These are phyloP conservation scores for Candida bentonensis DNA, from an alignment of 805 yeast genomes.

Conservation along the genomic window DNA sequence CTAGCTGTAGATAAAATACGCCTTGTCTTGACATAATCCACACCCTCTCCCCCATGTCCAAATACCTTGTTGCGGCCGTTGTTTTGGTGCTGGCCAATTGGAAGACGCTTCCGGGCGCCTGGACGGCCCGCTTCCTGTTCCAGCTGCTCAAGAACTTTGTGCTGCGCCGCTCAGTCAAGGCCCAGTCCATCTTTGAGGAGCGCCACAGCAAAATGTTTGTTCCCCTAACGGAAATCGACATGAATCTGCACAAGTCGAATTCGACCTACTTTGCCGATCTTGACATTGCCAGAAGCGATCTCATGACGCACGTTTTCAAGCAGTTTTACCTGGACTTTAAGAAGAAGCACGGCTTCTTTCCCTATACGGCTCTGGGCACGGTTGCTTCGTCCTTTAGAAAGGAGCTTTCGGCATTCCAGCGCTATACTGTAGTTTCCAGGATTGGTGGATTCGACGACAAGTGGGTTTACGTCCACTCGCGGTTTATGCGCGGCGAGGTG, in stretches of 20 bases:
- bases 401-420: slow-evolving; percentile 57
- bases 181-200: slow-evolving; percentile 27
- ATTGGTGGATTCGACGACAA: slow-evolving; percentile 76
- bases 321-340: slow-evolving; percentile 32
- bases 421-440: slow-evolving; percentile 40
- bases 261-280: slow-evolving; percentile 72
- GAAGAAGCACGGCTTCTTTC: slow-evolving; percentile 24
- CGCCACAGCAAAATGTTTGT: slow-evolving; percentile 37
- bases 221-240: slow-evolving; percentile 70
- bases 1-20: too few relatives aligned
- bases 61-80: neutral
- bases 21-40: too few relatives aligned
- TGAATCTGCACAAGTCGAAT: slow-evolving; percentile 78
- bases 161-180: slow-evolving; percentile 14
- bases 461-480: slow-evolving; percentile 63
- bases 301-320: slow-evolving; percentile 44
- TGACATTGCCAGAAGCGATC: slow-evolving; percentile 61
- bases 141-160: slow-evolving; percentile 8
- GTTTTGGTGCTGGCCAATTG: neutral
- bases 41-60: too few relatives aligned
- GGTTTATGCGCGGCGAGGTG: slow-evolving; percentile 31
- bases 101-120: neutral
- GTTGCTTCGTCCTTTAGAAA: slow-evolving; percentile 52
- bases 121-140: neutral
- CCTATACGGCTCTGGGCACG: slow-evolving; percentile 67